Evolutionary conservation across 2,329 filamentous ascomycete species (phyloP), one percentile per base, ranked within the genome.

Genomic region (Monilinia laxa): DNA sequence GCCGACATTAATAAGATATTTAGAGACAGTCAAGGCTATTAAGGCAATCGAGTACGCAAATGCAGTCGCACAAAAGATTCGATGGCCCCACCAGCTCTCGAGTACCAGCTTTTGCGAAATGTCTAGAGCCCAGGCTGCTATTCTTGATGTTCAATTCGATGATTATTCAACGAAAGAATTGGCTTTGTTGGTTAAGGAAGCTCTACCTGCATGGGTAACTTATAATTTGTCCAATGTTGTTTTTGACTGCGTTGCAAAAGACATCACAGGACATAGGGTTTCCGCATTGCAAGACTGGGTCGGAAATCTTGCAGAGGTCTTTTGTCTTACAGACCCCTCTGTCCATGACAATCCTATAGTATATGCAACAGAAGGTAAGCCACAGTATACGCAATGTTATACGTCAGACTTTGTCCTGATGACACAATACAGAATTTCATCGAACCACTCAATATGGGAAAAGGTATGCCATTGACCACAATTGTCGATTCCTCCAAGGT

Each of bases 401-500:
- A 11, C 51, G 57, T 40, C 31, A 52, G 23, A 11, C 14, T 18
- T 31, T 38, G n/a, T 35, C 25, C 52, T 66, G 56, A 65, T 64
- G 51, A 56, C 57, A 51, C 45, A 14, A 35, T 23, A 51, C 69
- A 90, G 89, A 90, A 75, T 92, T 92, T 73, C 84, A 90, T 71
- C 83, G 84, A 55, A 90, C 87, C 6, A 92, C 89, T 0, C 88
- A 92, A 70, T 92, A 92, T 73, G 88, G 88, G 7, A 86, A 89
- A 76, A 83, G 82, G 68, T 91, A 92, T 73, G 84, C 87, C 1
- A 84, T 93, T 12, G 90, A 90, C 0, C 85, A 89, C 51, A 93
- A 93, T 70, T 92, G 90, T 71, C 85, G 90, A 4, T 92, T 93
- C 73, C 82, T 93, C 1, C 90, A 93, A 75, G 90, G 90, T 0